Evolutionary conservation across 2,329 filamentous ascomycete genomes (phyloP), one percentile per base, ranked within the genome.

Genomic region (Xylariaceae sp.): DNA sequence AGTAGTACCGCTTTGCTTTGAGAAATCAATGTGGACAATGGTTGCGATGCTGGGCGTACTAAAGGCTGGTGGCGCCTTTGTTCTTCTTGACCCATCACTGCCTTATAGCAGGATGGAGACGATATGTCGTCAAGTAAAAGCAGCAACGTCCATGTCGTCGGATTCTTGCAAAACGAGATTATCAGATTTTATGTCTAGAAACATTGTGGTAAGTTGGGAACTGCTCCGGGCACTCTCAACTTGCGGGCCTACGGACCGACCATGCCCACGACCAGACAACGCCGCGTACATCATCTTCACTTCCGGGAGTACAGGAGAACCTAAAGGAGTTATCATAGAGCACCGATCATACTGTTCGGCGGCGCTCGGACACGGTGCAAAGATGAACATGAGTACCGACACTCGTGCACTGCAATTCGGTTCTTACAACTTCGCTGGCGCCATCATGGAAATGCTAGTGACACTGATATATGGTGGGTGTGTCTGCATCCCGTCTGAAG

Each of bases 271-370:
- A 6, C 56, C 59, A 28, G 39, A 48, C 21, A 56, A 64, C 24
- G 56, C 54, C 24, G 56, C 59, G n/a, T 66, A 65, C 28, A 77
- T 80, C 61, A 79, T 81, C 67, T 66, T 82, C 79, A 51, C 81
- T 75, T 55, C 49, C 14, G 79, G 79, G 19, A 80, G 77, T n/a
- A 82, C 79, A 3, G 79, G 79, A 9, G 67, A 71, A 31, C 79
- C 79, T 4, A 82, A 82, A 68, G 79, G 79, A 23, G 76, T 81
- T 19, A 71, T 79, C 17, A 47, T 71, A 24, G 34, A 45, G 14
- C 63, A 59, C 26, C 43, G 33, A 33, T 24, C 48, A 2, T 50
- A 45, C 26, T 53, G 45, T n/a, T 50, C 48, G 16, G 48, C 43
- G n/a, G 49, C 53, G 7, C 29, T 33, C 11, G 48, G 39, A 9